These are phyloP conservation scores for Urtica urens DNA, from an alignment of 306 rosid species.

Conservation along the genomic window DNA sequence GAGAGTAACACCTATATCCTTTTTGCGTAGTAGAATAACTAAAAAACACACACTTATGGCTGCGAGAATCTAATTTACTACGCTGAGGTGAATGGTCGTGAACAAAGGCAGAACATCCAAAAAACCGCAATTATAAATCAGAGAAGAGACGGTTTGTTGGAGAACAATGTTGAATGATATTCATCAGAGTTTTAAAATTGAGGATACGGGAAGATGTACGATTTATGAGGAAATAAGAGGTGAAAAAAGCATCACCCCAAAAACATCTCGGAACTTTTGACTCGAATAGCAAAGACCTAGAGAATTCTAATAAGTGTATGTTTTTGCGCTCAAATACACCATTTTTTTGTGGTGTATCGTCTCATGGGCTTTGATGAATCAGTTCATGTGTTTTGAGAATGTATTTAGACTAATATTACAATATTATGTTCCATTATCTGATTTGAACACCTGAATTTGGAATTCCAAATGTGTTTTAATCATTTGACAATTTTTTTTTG, in stretches of 20 bases:
- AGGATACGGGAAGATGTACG: neutral
- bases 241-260: neutral
- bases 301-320: neutral
- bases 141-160: neutral
- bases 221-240: neutral
- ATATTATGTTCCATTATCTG: no score
- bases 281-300: neutral
- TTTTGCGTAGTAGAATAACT: neutral
- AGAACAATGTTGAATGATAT: neutral
- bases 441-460: no score
- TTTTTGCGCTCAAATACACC: neutral
- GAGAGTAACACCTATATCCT: neutral
- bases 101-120: neutral
- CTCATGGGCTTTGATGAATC: no score
- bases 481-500: no score
- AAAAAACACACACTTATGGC: neutral
- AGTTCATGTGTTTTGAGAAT: no score
- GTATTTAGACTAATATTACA: no score
- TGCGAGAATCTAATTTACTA: neutral
- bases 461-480: no score
- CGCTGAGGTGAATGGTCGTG: neutral
- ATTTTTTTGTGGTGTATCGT: neutral
- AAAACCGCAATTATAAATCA: neutral
- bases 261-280: neutral
- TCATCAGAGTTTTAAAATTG: neutral